Percentiles rank a stretch among this genome's conserved stretches.
These are phyloP conservation scores for Orbilia brochopaga DNA, from an alignment of 2,329 filamentous ascomycete genomes.

Conservation along the genomic window DNA sequence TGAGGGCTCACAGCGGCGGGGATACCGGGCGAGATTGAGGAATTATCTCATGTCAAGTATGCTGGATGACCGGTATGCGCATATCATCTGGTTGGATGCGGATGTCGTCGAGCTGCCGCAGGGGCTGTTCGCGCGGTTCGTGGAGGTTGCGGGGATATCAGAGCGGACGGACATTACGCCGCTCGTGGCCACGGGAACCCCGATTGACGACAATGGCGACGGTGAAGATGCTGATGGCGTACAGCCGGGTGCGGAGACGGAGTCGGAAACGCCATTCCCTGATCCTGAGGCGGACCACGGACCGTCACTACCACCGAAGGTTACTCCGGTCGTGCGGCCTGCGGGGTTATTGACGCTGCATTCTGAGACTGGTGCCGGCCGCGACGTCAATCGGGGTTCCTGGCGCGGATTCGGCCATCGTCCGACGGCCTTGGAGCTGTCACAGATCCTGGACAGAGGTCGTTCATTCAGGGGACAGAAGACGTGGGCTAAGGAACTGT, in stretches of 20 bases:
- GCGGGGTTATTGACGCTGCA: slow-evolving; percentile 56
- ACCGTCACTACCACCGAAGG: no score
- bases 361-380: slow-evolving; percentile 56
- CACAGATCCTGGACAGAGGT: slow-evolving; percentile 49
- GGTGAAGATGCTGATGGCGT: no score
- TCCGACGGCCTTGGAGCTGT: slow-evolving; percentile 52
- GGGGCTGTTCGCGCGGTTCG: slow-evolving; percentile 56
- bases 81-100: slow-evolving; percentile 58
- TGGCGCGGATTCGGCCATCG: slow-evolving; percentile 55
- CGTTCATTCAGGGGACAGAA: slow-evolving; percentile 51
- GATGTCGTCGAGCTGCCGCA: slow-evolving; percentile 57
- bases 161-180: slow-evolving; percentile 41
- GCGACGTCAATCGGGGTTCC: slow-evolving; percentile 58
- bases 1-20: slow-evolving; percentile 54
- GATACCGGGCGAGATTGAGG: slow-evolving; percentile 55
- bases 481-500: slow-evolving; percentile 27
- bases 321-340: background rate
- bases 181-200: background rate
- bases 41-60: slow-evolving; percentile 57
- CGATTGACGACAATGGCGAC: background rate
- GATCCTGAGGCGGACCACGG: no score
- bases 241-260: no score
- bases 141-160: slow-evolving; percentile 52
- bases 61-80: slow-evolving; percentile 55
- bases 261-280: no score